Conservation (phyloP, 78 protist species). For the Dictyostelium citrinum region DNA sequence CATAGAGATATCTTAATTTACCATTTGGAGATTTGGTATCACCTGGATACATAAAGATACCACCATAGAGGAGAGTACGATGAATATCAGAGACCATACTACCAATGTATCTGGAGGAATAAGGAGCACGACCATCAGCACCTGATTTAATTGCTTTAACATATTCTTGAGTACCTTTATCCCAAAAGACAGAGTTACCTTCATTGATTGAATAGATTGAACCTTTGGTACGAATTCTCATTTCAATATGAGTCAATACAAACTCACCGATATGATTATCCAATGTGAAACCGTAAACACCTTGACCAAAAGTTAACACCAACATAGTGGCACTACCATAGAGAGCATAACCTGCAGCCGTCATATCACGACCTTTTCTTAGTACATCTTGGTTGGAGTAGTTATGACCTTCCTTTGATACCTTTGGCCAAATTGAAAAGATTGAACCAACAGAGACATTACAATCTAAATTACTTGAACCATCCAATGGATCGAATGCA, state of each 20-base stretch:
- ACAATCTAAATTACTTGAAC: conserved; percentile 84
- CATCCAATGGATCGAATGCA: conserved; percentile 92
- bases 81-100: conserved; percentile 97
- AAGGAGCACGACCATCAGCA: conserved; percentile 60
- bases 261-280: conserved; percentile 90
- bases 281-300: conserved; percentile 78
- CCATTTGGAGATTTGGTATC: conserved; percentile 86
- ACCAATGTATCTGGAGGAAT: conserved; percentile 94
- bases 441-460: conserved; percentile 91
- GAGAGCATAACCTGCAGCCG: conserved; percentile 87
- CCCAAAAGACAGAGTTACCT: conserved; percentile 90
- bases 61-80: conserved; percentile 97
- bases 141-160: conserved; percentile 51
- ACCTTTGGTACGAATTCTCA: conserved; percentile 68
- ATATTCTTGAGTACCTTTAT: conserved; percentile 19
- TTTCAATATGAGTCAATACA: conserved; percentile 85
- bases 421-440: conserved; percentile 88
- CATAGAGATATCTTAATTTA: conserved; percentile 75
- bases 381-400: conserved; percentile 42
- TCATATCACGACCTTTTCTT: conserved; percentile 73
- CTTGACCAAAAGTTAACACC: conserved; percentile 78
- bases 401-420: conserved; percentile 2
- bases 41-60: conserved; percentile 96
- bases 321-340: conserved; percentile 88
- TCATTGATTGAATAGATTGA: conserved; percentile 95